These are phyloP conservation scores for Vaccinium darrowii DNA, from an alignment of 148 eudicot genomes.

Conservation along the genomic window DNA sequence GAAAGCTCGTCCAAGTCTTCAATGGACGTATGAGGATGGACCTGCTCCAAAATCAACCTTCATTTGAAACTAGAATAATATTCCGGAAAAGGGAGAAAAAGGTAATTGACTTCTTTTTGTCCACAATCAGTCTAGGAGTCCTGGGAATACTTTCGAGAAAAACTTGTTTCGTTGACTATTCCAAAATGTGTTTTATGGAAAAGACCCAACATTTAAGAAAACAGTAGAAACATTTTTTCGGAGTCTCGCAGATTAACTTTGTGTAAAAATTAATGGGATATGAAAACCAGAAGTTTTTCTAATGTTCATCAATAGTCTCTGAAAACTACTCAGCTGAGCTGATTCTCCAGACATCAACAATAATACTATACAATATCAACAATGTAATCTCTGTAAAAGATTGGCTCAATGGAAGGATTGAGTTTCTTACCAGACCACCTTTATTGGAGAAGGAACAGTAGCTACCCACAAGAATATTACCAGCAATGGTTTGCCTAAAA, in stretches of 20 bases:
- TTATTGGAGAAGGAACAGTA: slow-evolving; percentile 75
- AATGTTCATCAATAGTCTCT: not conserved
- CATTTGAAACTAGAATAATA: not conserved
- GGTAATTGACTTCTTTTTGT: not conserved
- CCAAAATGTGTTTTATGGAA: not conserved
- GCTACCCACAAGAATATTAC: slow-evolving; percentile 92
- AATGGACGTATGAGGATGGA: slow-evolving; percentile 91
- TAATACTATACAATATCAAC: not conserved
- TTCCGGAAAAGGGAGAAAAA: not conserved
- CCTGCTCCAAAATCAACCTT: slow-evolving; percentile 38
- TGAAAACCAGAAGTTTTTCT: not conserved
- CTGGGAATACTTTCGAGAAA: not conserved
- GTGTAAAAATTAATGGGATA: not conserved
- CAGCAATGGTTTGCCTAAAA: slow-evolving; percentile 86
- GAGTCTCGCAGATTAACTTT: not conserved
- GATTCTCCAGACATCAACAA: not conserved
- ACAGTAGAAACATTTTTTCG: not conserved
- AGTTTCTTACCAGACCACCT: slow-evolving; percentile 79
- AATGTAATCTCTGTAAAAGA: not conserved
- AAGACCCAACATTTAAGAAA: not conserved
- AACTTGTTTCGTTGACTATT: not conserved
- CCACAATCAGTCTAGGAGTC: not conserved
- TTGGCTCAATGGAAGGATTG: not conserved
- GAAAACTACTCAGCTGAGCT: not conserved
- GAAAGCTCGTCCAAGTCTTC: slow-evolving; percentile 95